phyloP scores from a whole-genome alignment of 352 stramenopile species.

The Globisporangium mamillatum region DNA sequence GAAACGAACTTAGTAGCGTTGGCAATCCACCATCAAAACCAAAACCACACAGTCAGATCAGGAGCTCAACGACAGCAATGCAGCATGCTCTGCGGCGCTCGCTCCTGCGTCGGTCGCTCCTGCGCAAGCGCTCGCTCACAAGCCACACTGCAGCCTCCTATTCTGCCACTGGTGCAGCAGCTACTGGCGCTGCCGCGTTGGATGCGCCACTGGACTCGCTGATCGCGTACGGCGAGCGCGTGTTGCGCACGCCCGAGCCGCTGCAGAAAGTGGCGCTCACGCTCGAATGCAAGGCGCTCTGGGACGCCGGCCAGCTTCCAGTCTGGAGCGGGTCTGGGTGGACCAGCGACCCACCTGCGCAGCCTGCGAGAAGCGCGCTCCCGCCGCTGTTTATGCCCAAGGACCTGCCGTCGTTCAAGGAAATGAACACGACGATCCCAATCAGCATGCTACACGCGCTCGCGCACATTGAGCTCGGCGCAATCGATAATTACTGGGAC shows the following conservation, averaged over 20 bases:
- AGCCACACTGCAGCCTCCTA: neutral
- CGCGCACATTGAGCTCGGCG: slow-evolving; percentile 84
- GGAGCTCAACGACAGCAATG: neutral
- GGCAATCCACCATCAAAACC: neutral
- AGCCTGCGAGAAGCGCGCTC: slow-evolving; percentile 43
- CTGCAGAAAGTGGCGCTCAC: slow-evolving; percentile 66
- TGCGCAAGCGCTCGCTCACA: slow-evolving; percentile 3
- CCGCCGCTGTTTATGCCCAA: slow-evolving; percentile 65
- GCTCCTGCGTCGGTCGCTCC: slow-evolving; percentile 1
- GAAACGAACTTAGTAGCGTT: neutral
- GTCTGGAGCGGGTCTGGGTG: slow-evolving; percentile 36
- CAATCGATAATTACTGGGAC: slow-evolving; percentile 89
- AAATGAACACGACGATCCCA: slow-evolving; percentile 56
- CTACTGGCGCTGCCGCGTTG: neutral
- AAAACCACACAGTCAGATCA: neutral
- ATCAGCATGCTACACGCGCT: slow-evolving; percentile 79
- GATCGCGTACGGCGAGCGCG: slow-evolving; percentile 56
- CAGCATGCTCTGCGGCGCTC: slow-evolving; percentile 2
- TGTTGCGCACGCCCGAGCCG: slow-evolving; percentile 46
- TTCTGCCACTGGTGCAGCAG: neutral
- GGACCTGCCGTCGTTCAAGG: slow-evolving; percentile 67
- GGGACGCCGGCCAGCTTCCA: slow-evolving; percentile 36
- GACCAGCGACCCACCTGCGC: slow-evolving; percentile 30
- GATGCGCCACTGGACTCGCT: slow-evolving; percentile 38
- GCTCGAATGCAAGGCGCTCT: slow-evolving; percentile 47